Evolutionary conservation across 2,329 filamentous ascomycete species (phyloP).

Genomic region (Sporothrix inflata): DNA sequence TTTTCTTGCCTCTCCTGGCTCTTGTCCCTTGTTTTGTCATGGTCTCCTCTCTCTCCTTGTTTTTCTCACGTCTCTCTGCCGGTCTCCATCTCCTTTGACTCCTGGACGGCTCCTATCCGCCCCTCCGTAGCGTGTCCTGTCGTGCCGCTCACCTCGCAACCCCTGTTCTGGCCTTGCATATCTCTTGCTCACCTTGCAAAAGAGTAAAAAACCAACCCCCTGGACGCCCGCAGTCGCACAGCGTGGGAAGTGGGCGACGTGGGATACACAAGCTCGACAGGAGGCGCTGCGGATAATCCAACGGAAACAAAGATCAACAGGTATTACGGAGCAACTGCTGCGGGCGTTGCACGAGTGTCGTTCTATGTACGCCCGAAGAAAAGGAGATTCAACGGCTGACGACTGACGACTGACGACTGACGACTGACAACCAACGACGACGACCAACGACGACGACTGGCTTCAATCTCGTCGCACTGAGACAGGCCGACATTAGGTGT

Average conservation of each 20-base stretch:
- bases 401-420: neutral
- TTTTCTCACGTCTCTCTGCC: neutral
- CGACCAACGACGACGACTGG: neutral
- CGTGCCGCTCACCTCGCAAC: neutral
- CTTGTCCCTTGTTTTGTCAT: neutral
- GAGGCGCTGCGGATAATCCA: neutral
- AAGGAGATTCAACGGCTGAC: neutral
- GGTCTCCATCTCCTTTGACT: neutral
- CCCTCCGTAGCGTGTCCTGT: neutral
- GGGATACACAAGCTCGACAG: neutral
- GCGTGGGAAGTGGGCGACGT: constrained; percentile 18
- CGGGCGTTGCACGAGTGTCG: neutral
- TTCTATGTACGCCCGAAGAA: neutral
- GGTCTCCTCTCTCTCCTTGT: neutral
- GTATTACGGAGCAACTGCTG: neutral
- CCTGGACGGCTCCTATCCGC: neutral
- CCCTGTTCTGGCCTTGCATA: neutral
- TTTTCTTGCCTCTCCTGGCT: neutral
- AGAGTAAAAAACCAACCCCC: neutral
- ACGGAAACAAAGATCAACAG: neutral
- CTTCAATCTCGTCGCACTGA: constrained; percentile 3
- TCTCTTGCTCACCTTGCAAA: neutral
- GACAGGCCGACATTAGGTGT: constrained; percentile 6
- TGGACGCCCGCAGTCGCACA: neutral
- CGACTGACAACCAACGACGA: neutral